Base-by-base conservation (phyloP, 371 early-diverging fungal genomes). In the Paraphysoderma sedebokerense region DNA sequence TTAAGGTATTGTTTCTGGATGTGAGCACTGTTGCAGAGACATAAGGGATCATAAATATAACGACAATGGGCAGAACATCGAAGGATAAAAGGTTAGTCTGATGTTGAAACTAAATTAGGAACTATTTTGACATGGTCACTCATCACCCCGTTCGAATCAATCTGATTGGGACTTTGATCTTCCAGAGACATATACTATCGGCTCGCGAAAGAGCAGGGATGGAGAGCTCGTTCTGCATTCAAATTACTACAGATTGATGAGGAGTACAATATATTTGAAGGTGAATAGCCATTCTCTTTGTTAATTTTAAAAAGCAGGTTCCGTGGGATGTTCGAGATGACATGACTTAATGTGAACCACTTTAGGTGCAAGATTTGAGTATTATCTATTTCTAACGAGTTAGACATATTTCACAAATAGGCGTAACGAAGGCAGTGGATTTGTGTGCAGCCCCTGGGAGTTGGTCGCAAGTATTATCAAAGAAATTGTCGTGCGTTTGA, bases 361-460 rank as follows among this genome's bases (percentile, higher is more conserved):
- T n/a, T n/a, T n/a, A n/a, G n/a, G n/a, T n/a, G n/a, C n/a, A n/a
- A n/a, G n/a, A n/a, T n/a, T n/a, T n/a, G n/a, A n/a, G n/a, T n/a
- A n/a, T n/a, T n/a, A n/a, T n/a, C n/a, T n/a, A n/a, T n/a, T n/a
- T n/a, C n/a, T n/a, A n/a, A n/a, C n/a, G n/a, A n/a, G 29, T 35
- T 24, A 15, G 15, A 13, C 23, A 29, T 36, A 46, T 27, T 40
- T 12, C 7, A 27, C 8, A 19, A 2, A 36, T 58, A 81, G 79
- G 80, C 26, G 88, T 92, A n/a, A 76, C 75, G 29, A 70, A 81
- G 50, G 87, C 86, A 23, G 97, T 99, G 23, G 98, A 98, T 72
- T 72, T 99, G 36, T 99, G 98, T 65, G 98, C 98, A 15, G 98
- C 99, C 2, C 99, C 99, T 0, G 99, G 99, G 20, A 89, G 91